Conservation (phyloP, 176 grass and related monocot species). For the Paspalum notatum region DNA sequence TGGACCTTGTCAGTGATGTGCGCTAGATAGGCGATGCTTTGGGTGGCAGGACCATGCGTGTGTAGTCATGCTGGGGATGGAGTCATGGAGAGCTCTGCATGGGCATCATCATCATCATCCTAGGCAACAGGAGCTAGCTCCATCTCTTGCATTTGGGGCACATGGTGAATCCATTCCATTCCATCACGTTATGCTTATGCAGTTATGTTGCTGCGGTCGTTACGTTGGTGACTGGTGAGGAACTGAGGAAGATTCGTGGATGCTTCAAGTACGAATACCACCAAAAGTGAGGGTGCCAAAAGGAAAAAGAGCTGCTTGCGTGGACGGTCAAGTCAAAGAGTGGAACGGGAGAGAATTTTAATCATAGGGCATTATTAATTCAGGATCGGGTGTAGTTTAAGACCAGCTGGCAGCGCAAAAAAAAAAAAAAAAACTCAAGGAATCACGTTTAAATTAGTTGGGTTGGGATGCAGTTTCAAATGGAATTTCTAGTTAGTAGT, state of each 20-base stretch:
- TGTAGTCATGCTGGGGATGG: too few species aligned
- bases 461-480: not conserved
- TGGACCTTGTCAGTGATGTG: too few species aligned
- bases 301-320: not conserved
- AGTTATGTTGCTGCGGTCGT: not conserved
- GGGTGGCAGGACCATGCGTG: too few species aligned
- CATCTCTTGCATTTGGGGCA: too few species aligned
- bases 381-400: conserved; percentile 30
- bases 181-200: conserved; percentile 23
- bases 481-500: conserved; percentile 22
- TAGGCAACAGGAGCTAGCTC: too few species aligned
- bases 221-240: not conserved
- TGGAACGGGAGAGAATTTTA: not conserved
- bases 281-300: conserved; percentile 1
- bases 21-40: too few species aligned
- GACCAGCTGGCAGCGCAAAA: conserved; percentile 27
- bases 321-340: conserved; percentile 41
- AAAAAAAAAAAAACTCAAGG: too few species aligned
- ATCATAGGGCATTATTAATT: not conserved
- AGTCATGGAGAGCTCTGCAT: too few species aligned
- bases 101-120: too few species aligned
- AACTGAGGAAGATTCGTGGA: conserved; percentile 47
- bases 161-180: not conserved
- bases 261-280: conserved; percentile 30
- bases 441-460: not conserved